A percentile compares a stretch with the other conserved stretches of the same genome.
Evolutionary conservation across 1,284 basidiomycete genomes (phyloP).

Genomic region (Cystobasidium sp.): DNA sequence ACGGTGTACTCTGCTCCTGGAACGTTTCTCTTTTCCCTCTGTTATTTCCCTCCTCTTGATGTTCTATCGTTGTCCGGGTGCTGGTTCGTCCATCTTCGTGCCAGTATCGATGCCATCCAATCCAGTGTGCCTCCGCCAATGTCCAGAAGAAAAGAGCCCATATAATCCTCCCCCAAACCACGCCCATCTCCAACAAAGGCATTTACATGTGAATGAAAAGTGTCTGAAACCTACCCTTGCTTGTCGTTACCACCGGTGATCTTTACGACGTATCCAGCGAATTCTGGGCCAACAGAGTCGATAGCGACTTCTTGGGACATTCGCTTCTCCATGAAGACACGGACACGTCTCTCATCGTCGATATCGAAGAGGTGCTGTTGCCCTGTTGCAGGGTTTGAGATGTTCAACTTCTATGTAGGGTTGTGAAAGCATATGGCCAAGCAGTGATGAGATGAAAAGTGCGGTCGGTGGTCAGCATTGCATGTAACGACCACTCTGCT

Average conservation of each 20-base stretch:
- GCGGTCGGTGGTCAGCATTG: not conserved
- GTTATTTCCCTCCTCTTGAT: too few species aligned
- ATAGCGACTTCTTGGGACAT: constrained; percentile 93
- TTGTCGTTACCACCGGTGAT: constrained; percentile 97
- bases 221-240: constrained; percentile 56
- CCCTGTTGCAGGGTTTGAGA: constrained; percentile 73
- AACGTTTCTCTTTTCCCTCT: too few species aligned
- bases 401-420: constrained; percentile 86
- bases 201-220: not conserved
- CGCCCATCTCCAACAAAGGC: too few species aligned
- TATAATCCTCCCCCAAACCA: constrained; percentile 3
- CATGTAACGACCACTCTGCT: not conserved
- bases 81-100: too few species aligned
- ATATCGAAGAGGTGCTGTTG: constrained; percentile 38
- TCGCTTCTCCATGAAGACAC: constrained; percentile 76
- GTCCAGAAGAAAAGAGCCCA: not conserved
- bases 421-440: too few species aligned
- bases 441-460: too few species aligned
- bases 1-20: too few species aligned
- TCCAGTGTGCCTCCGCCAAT: too few species aligned
- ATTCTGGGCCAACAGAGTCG: constrained; percentile 92
- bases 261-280: constrained; percentile 95
- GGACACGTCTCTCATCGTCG: constrained; percentile 57
- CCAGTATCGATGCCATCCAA: too few species aligned
- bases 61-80: too few species aligned